Evolutionary conservation across 2,329 filamentous ascomycete species (phyloP), one percentile per base, ranked within the genome.

Genomic region (Ophiostoma populinum): DNA sequence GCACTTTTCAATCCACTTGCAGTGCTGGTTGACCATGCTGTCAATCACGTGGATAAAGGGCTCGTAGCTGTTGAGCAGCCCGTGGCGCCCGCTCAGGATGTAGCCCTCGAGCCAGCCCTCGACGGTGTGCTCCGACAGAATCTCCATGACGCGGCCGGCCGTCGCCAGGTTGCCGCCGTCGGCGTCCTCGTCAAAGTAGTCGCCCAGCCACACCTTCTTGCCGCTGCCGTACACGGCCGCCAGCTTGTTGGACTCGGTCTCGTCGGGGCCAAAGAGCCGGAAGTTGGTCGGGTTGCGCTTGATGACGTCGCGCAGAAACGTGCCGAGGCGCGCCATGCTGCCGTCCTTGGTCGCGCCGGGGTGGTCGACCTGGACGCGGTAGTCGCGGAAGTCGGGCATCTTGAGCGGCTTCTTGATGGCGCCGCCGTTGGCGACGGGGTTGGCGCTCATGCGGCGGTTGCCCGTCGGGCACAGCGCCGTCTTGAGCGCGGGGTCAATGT

Each of bases 21-120:
- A 82, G 56, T 86, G 79, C 58, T 67, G 79, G 52, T 82, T 83
- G 40, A 86, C 79, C 79, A 86, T 86, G 2, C 75, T 81, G 53
- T 85, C 78, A 46, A 86, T 82, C 47, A 86, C 71, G 49, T 85
- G 78, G 40, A 85, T 80, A 50, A 86, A 86, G 0, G 79, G 77
- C 53, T 86, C 80, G 56, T 86, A 86, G 50, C 73, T 79, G 63
- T 83, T 85, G 40, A 86, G 65, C 40, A 86, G 51, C 10, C 80
- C 79, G 44, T 85, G 79, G 5, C 80, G 67, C 19, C 80, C 80
- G 36, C 71, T 80, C 3, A 86, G 62, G 27, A 81, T 56, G 50
- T 85, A 86, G 3, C 80, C 80, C 57, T 86, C 79, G 12, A 86
- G 62, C 79, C 79, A 86, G 18, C 77, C 80, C 53, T 86, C 79